Conservation (phyloP, 106 monocot genomes). For the Agapanthus africanus region DNA sequence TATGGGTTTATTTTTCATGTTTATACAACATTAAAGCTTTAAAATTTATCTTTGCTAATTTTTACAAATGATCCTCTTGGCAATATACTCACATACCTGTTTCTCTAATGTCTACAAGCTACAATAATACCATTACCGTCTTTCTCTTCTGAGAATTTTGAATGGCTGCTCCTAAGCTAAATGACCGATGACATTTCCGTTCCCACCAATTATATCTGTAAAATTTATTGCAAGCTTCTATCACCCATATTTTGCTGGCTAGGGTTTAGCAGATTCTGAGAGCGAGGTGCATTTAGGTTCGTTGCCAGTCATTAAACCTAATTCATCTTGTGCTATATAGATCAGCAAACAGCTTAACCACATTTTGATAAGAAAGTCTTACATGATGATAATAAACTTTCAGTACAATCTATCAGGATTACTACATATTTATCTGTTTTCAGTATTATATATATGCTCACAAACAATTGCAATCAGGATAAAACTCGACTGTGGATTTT, state of each 20-base stretch:
- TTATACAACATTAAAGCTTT: background rate
- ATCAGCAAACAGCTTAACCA: too few relatives aligned
- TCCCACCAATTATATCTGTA: background rate
- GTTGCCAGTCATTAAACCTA: too few relatives aligned
- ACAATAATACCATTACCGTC: too few relatives aligned
- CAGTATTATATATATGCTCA: background rate
- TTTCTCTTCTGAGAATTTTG: too few relatives aligned
- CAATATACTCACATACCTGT: background rate
- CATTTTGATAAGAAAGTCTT: background rate
- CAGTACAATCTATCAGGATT: background rate
- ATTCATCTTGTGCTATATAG: too few relatives aligned
- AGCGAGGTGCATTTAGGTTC: too few relatives aligned
- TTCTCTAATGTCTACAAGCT: too few relatives aligned
- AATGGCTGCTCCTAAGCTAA: background rate
- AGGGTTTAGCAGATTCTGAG: too few relatives aligned
- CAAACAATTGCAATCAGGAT: background rate
- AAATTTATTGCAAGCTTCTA: background rate
- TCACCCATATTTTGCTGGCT: background rate
- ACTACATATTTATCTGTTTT: too few relatives aligned
- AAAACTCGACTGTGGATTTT: background rate
- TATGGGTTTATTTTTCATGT: background rate
- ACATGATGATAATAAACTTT: background rate
- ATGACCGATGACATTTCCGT: background rate
- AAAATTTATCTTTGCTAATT: background rate
- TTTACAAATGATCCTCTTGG: background rate